These are phyloP conservation scores for Ogataea pini DNA, from an alignment of 805 yeast genomes.

Conservation along the genomic window DNA sequence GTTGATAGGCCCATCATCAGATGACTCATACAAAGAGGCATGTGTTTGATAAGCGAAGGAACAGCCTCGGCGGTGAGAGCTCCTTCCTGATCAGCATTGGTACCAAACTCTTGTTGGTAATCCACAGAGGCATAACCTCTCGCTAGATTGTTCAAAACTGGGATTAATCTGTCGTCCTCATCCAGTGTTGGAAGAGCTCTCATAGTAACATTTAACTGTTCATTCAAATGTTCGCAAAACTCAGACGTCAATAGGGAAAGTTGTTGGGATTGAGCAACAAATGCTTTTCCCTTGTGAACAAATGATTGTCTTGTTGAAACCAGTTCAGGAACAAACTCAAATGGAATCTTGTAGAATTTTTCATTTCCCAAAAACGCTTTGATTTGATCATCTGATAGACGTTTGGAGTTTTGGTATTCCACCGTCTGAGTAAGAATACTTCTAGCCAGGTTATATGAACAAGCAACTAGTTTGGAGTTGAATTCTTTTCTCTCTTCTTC, in stretches of 20 bases:
- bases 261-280: conserved; percentile 82
- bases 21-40: conserved; percentile 69
- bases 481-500: conserved; percentile 59
- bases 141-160: conserved; percentile 77
- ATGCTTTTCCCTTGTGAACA: conserved; percentile 71
- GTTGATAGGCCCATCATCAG: conserved; percentile 60
- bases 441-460: conserved; percentile 49
- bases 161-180: conserved; percentile 88
- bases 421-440: conserved; percentile 37
- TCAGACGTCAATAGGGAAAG: conserved; percentile 68
- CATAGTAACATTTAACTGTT: conserved; percentile 64
- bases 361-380: conserved; percentile 57
- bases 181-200: conserved; percentile 80
- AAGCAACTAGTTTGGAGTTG: conserved; percentile 51
- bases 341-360: conserved; percentile 79
- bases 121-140: conserved; percentile 65
- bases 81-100: conserved; percentile 22
- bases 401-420: conserved; percentile 31
- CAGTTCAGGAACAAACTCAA: conserved; percentile 79
- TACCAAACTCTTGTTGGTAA: conserved; percentile 31
- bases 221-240: conserved; percentile 53
- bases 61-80: conserved; percentile 61
- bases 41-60: conserved; percentile 56
- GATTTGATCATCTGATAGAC: conserved; percentile 52
- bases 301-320: conserved; percentile 72